Conservation (phyloP, 75 land plant species). For the Larix kaempferi region DNA sequence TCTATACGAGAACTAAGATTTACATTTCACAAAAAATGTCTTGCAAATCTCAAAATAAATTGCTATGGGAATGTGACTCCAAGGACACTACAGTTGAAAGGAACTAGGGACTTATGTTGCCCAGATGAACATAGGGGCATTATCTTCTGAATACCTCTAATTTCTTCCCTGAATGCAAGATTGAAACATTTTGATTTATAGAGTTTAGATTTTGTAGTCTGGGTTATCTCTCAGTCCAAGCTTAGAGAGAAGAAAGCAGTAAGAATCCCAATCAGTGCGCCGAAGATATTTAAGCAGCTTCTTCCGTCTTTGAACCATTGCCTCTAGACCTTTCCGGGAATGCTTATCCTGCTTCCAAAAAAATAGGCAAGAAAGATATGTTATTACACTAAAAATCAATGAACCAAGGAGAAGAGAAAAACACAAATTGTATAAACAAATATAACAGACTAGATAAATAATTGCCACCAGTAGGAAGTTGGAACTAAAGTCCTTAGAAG, state of each 20-base stretch:
- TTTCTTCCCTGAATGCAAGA: background rate
- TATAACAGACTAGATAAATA: background rate
- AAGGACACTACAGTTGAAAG: too few relatives aligned
- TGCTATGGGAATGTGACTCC: too few relatives aligned
- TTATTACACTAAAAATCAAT: background rate
- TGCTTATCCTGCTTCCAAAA: constrained; percentile 68
- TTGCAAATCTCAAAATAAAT: too few relatives aligned
- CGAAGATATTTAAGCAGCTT: constrained; percentile 80
- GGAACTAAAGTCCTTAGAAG: background rate
- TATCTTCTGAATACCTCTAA: background rate
- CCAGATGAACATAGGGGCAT: too few relatives aligned
- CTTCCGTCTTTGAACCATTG: constrained; percentile 80
- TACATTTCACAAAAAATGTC: too few relatives aligned
- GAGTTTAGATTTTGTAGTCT: constrained; percentile 20
- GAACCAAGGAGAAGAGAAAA: background rate
- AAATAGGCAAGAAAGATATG: too few relatives aligned
- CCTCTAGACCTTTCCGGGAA: constrained; percentile 74
- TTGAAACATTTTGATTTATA: background rate
- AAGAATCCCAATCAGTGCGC: constrained; percentile 92
- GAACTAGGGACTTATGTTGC: too few relatives aligned
- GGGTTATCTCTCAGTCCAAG: constrained; percentile 76
- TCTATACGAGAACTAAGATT: too few relatives aligned
- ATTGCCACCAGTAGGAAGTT: background rate
- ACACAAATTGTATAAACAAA: background rate
- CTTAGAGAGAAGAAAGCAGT: constrained; percentile 63